Evolutionary conservation across 768 basidiomycete species (phyloP).

Genomic region (Mycena maculata): DNA sequence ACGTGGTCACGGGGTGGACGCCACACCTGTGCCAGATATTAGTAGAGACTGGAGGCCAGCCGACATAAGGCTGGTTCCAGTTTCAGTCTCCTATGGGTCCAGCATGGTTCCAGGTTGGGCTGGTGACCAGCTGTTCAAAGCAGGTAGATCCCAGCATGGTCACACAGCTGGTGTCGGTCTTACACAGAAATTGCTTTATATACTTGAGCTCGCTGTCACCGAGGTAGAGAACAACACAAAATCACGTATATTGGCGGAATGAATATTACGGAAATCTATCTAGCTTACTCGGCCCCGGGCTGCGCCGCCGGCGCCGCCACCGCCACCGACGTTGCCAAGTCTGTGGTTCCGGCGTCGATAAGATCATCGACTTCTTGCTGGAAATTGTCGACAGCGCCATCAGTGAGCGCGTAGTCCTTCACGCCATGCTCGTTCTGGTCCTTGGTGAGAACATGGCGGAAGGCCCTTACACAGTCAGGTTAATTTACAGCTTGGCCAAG

Average conservation of each 20-base stretch:
- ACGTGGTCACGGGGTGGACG: slow-evolving; percentile 12
- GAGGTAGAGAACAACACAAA: too few relatives aligned
- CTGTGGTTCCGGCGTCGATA: neutral
- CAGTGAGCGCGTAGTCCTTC: neutral
- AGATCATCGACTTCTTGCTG: slow-evolving; percentile 13
- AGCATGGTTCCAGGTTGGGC: neutral
- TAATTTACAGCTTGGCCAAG: neutral
- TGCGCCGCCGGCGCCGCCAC: neutral
- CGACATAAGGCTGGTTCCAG: neutral
- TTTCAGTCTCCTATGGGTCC: slow-evolving; percentile 13
- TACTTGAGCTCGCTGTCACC: too few relatives aligned
- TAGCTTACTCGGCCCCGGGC: neutral
- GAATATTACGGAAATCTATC: too few relatives aligned
- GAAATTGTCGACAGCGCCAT: neutral
- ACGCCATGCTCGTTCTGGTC: neutral
- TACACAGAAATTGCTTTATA: too few relatives aligned
- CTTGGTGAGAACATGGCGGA: neutral
- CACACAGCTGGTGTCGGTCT: too few relatives aligned
- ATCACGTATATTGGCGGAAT: too few relatives aligned
- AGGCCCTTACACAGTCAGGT: neutral
- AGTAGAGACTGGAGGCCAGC: slow-evolving; percentile 1
- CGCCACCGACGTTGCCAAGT: neutral
- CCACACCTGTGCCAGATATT: neutral
- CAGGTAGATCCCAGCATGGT: neutral
- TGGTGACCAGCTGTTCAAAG: slow-evolving; percentile 5